These are phyloP conservation scores for Rutidosis leptorrhynchoides DNA, from an alignment of 129 eudicot genomes.

Conservation along the genomic window DNA sequence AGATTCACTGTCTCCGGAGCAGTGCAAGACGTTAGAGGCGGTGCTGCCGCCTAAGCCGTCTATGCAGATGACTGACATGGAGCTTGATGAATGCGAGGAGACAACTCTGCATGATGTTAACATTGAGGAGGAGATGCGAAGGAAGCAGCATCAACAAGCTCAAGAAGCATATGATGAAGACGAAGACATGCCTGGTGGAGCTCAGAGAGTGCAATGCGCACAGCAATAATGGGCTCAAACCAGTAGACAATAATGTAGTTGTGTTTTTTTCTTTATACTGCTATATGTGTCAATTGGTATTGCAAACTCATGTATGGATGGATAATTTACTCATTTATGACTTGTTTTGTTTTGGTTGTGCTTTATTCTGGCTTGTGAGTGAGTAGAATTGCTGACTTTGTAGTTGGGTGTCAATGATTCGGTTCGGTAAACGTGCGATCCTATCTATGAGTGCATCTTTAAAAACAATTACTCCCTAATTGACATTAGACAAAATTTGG, in stretches of 20 bases:
- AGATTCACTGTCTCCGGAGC: constrained; percentile 49
- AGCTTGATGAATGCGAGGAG: constrained; percentile 79
- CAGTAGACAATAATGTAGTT: constrained; percentile 13
- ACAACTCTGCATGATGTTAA: constrained; percentile 77
- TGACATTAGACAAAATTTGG: no score
- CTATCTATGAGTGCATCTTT: no score
- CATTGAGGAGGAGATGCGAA: constrained; percentile 83
- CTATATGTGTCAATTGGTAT: constrained; percentile 1
- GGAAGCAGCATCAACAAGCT: constrained; percentile 52
- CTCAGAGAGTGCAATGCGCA: constrained; percentile 85
- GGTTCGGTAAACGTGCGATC: no score
- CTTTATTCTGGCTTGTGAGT: not conserved
- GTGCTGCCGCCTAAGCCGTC: constrained; percentile 56
- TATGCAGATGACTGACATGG: constrained; percentile 58
- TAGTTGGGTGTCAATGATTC: no score
- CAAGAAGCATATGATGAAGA: constrained; percentile 77
- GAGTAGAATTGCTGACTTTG: no score
- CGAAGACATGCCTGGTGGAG: constrained; percentile 60
- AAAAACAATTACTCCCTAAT: no score
- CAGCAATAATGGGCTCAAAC: constrained; percentile 54
- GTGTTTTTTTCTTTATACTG: not conserved
- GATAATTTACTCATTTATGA: no score
- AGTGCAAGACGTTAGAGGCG: constrained; percentile 53
- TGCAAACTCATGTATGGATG: constrained; percentile 7
- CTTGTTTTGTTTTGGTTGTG: no score